Conservation (phyloP, 108 stramenopile genomes). For the Nitzschia sp. region DNA sequence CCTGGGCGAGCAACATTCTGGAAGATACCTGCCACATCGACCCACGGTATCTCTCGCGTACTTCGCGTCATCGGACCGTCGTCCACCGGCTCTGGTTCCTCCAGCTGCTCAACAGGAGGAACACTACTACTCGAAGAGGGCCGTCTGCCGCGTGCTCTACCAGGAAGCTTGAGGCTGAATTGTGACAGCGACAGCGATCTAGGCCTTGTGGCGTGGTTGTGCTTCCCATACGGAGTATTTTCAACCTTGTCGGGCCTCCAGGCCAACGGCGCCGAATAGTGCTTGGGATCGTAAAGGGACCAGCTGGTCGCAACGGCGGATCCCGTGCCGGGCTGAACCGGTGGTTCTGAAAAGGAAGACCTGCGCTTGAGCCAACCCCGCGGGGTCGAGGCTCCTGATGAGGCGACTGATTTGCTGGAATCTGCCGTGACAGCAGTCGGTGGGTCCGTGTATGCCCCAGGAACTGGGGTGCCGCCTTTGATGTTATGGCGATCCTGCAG, state of each 20-base stretch:
- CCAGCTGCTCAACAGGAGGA: neutral
- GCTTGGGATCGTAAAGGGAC: slow-evolving; percentile 65
- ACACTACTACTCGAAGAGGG: neutral
- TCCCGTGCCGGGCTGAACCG: slow-evolving; percentile 57
- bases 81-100: neutral
- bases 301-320: slow-evolving; percentile 55
- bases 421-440: neutral
- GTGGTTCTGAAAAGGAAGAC: slow-evolving; percentile 39
- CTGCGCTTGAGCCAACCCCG: slow-evolving; percentile 40
- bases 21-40: slow-evolving; percentile 77
- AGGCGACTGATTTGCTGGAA: slow-evolving; percentile 8
- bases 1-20: slow-evolving; percentile 51
- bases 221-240: slow-evolving; percentile 71
- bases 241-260: slow-evolving; percentile 53
- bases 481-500: slow-evolving; percentile 78
- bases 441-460: slow-evolving; percentile 76
- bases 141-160: slow-evolving; percentile 24
- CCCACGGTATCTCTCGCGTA: slow-evolving; percentile 75
- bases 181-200: slow-evolving; percentile 39
- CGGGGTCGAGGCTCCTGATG: slow-evolving; percentile 19
- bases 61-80: slow-evolving; percentile 34
- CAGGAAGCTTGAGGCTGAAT: slow-evolving; percentile 4
- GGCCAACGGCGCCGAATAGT: slow-evolving; percentile 55
- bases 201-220: slow-evolving; percentile 28
- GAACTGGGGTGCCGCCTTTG: slow-evolving; percentile 64